These are phyloP conservation scores for Chytridium lagenaria DNA, from an alignment of 371 early-diverging fungal species.

Conservation along the genomic window DNA sequence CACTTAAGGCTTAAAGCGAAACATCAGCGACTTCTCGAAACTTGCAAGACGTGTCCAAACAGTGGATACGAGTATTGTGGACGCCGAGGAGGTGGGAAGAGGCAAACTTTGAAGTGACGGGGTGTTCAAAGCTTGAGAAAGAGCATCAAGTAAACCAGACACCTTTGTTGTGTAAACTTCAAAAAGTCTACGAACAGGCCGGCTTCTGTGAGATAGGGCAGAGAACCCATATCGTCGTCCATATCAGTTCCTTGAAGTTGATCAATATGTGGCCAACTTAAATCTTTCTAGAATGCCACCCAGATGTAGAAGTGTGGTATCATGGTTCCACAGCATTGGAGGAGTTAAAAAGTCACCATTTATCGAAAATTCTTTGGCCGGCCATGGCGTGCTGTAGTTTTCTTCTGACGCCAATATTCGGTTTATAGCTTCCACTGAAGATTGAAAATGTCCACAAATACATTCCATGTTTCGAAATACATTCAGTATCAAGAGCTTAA, in stretches of 20 bases:
- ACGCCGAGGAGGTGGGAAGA: not conserved
- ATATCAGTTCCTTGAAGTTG: too few species aligned
- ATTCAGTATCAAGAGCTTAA: conserved; percentile 16
- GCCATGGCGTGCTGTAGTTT: conserved; percentile 22
- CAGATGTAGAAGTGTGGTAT: not conserved
- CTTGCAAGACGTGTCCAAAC: conserved; percentile 1
- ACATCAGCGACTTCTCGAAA: not conserved
- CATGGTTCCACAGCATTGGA: conserved; percentile 22
- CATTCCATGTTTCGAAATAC: conserved; percentile 36
- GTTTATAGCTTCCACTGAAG: conserved; percentile 22
- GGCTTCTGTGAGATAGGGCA: too few species aligned
- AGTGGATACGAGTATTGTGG: not conserved
- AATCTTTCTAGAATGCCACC: not conserved
- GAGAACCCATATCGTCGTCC: too few species aligned
- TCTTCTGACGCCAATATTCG: conserved; percentile 14
- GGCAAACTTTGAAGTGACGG: too few species aligned
- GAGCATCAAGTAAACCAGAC: too few species aligned
- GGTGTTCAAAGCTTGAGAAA: too few species aligned
- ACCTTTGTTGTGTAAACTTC: too few species aligned
- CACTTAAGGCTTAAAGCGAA: not conserved
- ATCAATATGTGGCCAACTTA: too few species aligned
- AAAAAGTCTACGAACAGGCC: too few species aligned
- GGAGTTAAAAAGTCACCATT: not conserved
- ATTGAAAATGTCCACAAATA: conserved; percentile 40
- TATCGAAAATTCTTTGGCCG: conserved; percentile 28